Conservation (phyloP, 495 filamentous ascomycete genomes). For the Aspergillus leporis region DNA sequence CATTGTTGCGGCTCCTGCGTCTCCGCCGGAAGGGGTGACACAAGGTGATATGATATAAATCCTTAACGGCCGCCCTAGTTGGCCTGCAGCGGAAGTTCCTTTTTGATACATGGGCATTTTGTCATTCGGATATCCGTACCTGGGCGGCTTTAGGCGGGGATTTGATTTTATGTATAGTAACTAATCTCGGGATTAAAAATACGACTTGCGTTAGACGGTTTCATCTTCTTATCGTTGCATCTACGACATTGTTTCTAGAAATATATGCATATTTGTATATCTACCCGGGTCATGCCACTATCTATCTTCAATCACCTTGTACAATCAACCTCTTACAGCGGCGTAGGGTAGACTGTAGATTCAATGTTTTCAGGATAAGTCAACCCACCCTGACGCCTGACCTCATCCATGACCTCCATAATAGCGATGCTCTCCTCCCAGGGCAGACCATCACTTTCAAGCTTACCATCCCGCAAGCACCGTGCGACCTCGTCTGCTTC, state of each 20-base stretch:
- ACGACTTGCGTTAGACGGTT: background rate
- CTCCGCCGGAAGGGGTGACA: background rate
- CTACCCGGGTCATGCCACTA: background rate
- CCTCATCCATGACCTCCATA: conserved; percentile 94
- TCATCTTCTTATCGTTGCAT: background rate
- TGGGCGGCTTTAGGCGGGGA: conserved; percentile 17
- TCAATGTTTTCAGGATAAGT: conserved; percentile 82
- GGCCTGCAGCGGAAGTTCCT: background rate
- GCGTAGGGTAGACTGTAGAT: conserved; percentile 63
- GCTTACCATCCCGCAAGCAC: conserved; percentile 78
- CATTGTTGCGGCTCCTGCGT: background rate
- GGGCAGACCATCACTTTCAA: conserved; percentile 71
- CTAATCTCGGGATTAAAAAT: conserved; percentile 15
- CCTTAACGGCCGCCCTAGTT: background rate
- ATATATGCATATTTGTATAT: background rate
- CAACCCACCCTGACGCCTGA: conserved; percentile 73
- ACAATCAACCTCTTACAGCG: conserved; percentile 29
- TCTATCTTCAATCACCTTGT: background rate
- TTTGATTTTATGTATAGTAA: conserved; percentile 29
- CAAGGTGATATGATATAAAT: background rate
- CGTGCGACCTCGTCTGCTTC: conserved; percentile 89
- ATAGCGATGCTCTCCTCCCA: conserved; percentile 87
- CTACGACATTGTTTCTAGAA: background rate
- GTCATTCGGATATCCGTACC: conserved; percentile 18
- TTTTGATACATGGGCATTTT: conserved; percentile 5